Percentiles rank a stretch among this genome's conserved stretches.
These are phyloP conservation scores for Paulownia fortunei DNA, from an alignment of 257 asterid species.

Conservation along the genomic window DNA sequence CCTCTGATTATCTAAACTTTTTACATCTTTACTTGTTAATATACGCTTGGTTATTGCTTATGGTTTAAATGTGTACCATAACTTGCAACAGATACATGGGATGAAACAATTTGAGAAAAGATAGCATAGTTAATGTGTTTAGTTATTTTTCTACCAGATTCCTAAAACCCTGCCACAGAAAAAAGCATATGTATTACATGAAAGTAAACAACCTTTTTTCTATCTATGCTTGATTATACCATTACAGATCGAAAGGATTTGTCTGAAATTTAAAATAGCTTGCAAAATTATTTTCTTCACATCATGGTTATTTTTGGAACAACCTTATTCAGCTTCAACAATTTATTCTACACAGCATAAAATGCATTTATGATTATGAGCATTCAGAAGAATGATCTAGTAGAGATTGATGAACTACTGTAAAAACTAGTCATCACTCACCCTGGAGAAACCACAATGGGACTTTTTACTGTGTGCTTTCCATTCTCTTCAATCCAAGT, in stretches of 20 bases:
- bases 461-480: background rate
- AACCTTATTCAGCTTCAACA: background rate
- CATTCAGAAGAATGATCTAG: background rate
- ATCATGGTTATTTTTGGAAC: background rate
- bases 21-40: background rate
- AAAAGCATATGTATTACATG: background rate
- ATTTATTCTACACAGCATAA: background rate
- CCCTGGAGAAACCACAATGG: background rate
- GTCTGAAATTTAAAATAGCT: background rate
- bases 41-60: too few relatives aligned
- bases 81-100: too few relatives aligned
- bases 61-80: too few relatives aligned
- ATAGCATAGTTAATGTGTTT: background rate
- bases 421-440: too few relatives aligned
- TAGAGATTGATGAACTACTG: background rate
- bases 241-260: background rate
- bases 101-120: too few relatives aligned
- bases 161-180: background rate
- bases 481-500: background rate
- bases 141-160: background rate
- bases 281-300: background rate
- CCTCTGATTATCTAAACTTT: background rate
- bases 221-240: background rate
- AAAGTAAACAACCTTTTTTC: background rate
- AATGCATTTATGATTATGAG: background rate